Conservation (phyloP, 495 filamentous ascomycete species). For the Xylaria sp. region DNA sequence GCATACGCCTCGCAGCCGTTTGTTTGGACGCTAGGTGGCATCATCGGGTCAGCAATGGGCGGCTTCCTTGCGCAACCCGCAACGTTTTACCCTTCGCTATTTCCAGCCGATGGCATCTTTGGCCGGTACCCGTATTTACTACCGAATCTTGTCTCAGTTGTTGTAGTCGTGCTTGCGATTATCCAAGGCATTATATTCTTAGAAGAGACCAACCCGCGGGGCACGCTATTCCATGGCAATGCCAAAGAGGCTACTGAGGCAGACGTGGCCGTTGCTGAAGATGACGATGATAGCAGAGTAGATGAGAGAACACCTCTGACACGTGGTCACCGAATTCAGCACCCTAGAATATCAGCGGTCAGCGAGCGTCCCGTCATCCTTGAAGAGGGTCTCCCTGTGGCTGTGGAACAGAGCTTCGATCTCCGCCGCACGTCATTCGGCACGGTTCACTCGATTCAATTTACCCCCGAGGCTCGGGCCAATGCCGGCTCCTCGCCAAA, state of each 20-base stretch:
- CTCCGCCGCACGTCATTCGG: conserved; percentile 41
- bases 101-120: conserved; percentile 72
- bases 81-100: conserved; percentile 72
- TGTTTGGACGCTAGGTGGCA: conserved; percentile 86
- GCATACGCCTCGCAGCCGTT: conserved; percentile 93
- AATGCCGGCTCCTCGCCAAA: neutral
- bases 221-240: conserved; percentile 2
- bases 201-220: conserved; percentile 79
- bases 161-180: conserved; percentile 72
- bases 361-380: conserved; percentile 32
- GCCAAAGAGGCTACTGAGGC: neutral
- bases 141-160: conserved; percentile 82
- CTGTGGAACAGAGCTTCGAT: conserved; percentile 41
- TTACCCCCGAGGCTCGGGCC: conserved; percentile 13
- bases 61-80: conserved; percentile 82
- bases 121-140: conserved; percentile 82
- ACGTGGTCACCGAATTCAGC: conserved; percentile 13
- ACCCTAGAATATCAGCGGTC: conserved; percentile 25
- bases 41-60: conserved; percentile 81
- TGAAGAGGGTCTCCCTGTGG: conserved; percentile 36
- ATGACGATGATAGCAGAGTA: conserved; percentile 19
- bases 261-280: conserved; percentile 31
- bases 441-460: conserved; percentile 37
- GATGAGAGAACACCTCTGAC: conserved; percentile 39
- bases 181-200: conserved; percentile 80